phyloP scores from a whole-genome alignment of 352 stramenopile species.

The Discostella stelligera region DNA sequence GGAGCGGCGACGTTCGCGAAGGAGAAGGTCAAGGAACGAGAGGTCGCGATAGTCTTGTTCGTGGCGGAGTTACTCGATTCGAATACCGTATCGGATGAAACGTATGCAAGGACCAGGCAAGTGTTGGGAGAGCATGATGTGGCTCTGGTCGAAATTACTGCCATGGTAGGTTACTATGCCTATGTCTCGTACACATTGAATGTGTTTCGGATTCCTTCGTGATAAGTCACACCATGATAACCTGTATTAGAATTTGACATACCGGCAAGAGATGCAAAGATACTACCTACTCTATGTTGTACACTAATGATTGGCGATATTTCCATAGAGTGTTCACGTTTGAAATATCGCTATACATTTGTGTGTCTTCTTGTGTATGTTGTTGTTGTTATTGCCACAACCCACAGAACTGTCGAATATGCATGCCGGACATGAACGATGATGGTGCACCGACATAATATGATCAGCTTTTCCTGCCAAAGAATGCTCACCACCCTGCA shows the following conservation, averaged over 20 bases:
- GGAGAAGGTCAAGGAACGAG: slow-evolving; percentile 28
- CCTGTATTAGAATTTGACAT: no score
- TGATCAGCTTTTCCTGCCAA: neutral
- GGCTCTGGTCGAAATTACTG: slow-evolving; percentile 76
- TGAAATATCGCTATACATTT: no score
- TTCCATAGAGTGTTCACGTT: no score
- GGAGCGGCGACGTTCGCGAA: neutral
- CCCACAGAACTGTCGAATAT: no score
- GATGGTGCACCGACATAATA: neutral
- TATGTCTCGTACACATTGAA: slow-evolving; percentile 81
- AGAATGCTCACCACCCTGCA: neutral
- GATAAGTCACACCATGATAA: no score
- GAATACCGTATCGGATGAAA: slow-evolving; percentile 70
- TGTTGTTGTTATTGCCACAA: no score
- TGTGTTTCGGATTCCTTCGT: slow-evolving; percentile 73
- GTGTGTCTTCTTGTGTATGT: no score
- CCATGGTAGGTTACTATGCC: slow-evolving; percentile 80
- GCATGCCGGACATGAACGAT: no score
- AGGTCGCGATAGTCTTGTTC: slow-evolving; percentile 70
- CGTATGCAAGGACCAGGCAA: slow-evolving; percentile 63
- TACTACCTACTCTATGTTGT: no score
- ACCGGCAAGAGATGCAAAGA: no score
- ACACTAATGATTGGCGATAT: no score
- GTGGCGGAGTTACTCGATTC: slow-evolving; percentile 71
- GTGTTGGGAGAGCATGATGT: slow-evolving; percentile 56